A percentile compares a stretch with the other conserved stretches of the same genome.
Evolutionary conservation across 768 basidiomycete species (phyloP).

Genomic region (Amylocystis lapponica): DNA sequence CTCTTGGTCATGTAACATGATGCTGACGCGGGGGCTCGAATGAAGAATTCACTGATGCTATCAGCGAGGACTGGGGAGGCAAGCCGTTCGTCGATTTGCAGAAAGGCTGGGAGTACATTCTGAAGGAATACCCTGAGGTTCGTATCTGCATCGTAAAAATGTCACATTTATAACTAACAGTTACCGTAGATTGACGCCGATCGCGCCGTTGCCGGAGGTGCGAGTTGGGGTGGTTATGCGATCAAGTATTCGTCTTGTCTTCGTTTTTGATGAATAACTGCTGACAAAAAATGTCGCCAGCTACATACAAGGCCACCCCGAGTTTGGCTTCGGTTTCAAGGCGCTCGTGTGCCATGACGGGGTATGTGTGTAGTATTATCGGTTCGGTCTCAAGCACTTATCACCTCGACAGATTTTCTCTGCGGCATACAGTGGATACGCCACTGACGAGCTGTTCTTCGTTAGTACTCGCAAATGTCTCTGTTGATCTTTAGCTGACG

Average conservation of each 20-base stretch:
- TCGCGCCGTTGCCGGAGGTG: slow-evolving; percentile 51
- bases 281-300: slow-evolving; percentile 37
- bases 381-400: slow-evolving; percentile 1
- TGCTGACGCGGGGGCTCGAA: neutral
- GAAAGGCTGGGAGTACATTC: slow-evolving; percentile 66
- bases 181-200: slow-evolving; percentile 56
- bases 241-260: slow-evolving; percentile 63
- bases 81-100: slow-evolving; percentile 73
- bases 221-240: slow-evolving; percentile 56
- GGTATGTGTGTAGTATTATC: slow-evolving; percentile 33
- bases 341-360: slow-evolving; percentile 92
- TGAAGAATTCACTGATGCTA: slow-evolving; percentile 74
- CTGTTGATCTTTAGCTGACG: neutral
- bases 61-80: slow-evolving; percentile 79
- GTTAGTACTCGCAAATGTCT: slow-evolving; percentile 36
- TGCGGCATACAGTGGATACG: slow-evolving; percentile 71
- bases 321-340: slow-evolving; percentile 85
- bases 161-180: neutral
- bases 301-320: slow-evolving; percentile 94
- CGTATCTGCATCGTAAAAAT: neutral
- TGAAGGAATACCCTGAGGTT: slow-evolving; percentile 68
- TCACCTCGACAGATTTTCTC: slow-evolving; percentile 56
- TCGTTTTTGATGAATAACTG: slow-evolving; percentile 1
- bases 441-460: slow-evolving; percentile 91
- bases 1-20: slow-evolving; percentile 15